Base-by-base conservation (phyloP, 2,329 filamentous ascomycete species). In the Rugonectria rugulosa region DNA sequence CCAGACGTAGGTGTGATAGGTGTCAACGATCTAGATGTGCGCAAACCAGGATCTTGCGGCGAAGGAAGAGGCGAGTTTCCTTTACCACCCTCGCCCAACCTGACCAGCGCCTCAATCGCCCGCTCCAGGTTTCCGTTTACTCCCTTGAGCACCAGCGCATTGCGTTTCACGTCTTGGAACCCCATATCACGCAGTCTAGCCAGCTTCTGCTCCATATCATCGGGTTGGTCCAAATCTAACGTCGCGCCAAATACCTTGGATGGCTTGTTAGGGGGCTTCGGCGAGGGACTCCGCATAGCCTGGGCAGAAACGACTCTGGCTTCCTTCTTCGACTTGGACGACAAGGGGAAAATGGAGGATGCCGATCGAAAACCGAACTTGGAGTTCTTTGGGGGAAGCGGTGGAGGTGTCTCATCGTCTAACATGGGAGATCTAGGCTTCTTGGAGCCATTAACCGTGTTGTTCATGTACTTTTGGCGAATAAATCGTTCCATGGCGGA, bases 401-500 rank as follows among this genome's bases (percentile, higher is more conserved):
- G 83, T 14, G 86, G 86, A 11, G 86, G 75, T 6, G 77, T 81
- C 23, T 77, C 80, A 62, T 88, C 85, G 61, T 87, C 83, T 11
- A 81, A 81, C 20, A 55, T 61, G 5, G 65, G 59, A 17, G 55
- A 58, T 36, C 47, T 66, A 6, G 75, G 77, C 62, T 76, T 77
- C 63, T 74, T 56, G 61, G 70, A 32, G 62, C 72, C 60, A 65
- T 73, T 60, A 66, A 70, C 60, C 42, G 73, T 68, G 56, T 77
- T 77, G 65, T 88, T 87, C 70, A 93, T 87, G 75, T 99, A 99
- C 75, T 99, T 99, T 69, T 94, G 88, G 57, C 94, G 84, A 64
- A 99, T 97, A 73, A 94, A 98, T 57, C 91, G 86, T 75, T 99
- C 95, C 89, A 99, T 95, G 23, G 90, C 92, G 10, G 91, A 89